These are phyloP conservation scores for Lactuca saligna DNA, from an alignment of 129 eudicot genomes.

Conservation along the genomic window DNA sequence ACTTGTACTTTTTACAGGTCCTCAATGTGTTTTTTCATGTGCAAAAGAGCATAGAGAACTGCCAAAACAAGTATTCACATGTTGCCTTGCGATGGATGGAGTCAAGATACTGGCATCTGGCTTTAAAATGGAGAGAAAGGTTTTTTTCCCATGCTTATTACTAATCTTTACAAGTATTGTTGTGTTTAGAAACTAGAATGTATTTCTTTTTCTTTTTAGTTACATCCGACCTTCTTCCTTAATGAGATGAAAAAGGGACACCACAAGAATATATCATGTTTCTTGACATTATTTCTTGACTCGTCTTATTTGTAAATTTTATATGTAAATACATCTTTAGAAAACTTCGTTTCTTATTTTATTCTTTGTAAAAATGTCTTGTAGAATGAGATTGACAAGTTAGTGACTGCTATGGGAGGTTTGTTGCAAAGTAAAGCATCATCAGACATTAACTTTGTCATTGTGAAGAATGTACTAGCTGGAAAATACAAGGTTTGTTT, in stretches of 20 bases:
- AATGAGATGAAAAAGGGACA: background rate
- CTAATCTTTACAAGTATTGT: background rate
- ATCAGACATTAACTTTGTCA: constrained; percentile 80
- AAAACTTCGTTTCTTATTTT: constrained; percentile 1
- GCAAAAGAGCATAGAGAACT: constrained; percentile 79
- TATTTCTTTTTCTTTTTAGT: constrained; percentile 1
- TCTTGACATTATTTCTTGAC: no score
- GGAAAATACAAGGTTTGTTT: constrained; percentile 74
- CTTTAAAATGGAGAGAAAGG: constrained; percentile 79
- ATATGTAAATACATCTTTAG: background rate
- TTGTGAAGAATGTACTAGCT: constrained; percentile 81
- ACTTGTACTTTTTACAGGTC: constrained; percentile 51
- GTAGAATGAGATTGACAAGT: constrained; percentile 70
- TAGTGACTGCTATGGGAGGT: constrained; percentile 94
- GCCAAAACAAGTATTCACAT: constrained; percentile 86
- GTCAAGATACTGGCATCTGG: constrained; percentile 87
- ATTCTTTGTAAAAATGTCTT: constrained; percentile 14
- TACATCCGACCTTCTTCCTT: constrained; percentile 2
- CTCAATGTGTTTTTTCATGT: constrained; percentile 86
- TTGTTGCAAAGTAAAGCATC: constrained; percentile 59
- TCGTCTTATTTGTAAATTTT: background rate
- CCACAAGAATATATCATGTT: background rate
- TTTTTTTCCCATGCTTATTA: constrained; percentile 23
- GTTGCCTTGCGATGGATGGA: constrained; percentile 99
- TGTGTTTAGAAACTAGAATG: constrained; percentile 9